Evolutionary conservation across 768 basidiomycete species (phyloP), one percentile per base, ranked within the genome.

Genomic region (Tricholomella constricta): DNA sequence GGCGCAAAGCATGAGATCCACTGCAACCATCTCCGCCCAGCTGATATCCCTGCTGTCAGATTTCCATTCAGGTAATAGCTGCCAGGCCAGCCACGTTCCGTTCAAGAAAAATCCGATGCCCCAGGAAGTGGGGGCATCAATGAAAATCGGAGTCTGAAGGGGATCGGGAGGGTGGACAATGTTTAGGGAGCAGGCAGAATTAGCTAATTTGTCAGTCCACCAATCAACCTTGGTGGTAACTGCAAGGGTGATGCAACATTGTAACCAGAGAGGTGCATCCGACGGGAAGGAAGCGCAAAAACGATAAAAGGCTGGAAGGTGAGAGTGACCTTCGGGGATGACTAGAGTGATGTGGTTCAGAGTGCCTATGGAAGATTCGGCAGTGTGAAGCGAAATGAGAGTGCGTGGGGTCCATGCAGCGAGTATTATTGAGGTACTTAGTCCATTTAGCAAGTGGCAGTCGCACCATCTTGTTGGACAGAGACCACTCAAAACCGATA

Each of bases 401-500:
- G 22, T 17, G 0, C 49, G 56, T 6, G 22, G 5, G 2, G 52
- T n/a, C 68, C 66, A 71, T n/a, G 1, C 35, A 9, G 1, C 10
- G 17, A 0, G 76, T 52, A 40, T 67, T 64, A 1, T 1, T 23
- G 0, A 70, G 25, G 38, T 74, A 74, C 27, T 68, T 66, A 0
- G 2, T 5, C 7, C 63, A 65, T 52, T 75, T 78, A 0, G 63
- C 45, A 0, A 48, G 37, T 0, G 69, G 73, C 4, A 78, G 56
- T 22, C 59, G 34, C 0, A 78, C 70, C 0, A 61, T 64, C 27
- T 69, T 69, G 0, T 20, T 6, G 0, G 6, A 1, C 0, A 77
- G 47, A 26, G 70, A 59, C 77, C 76, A 77, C 0, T 56, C 2
- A 51, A 77, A 76, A 2, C 77, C 71, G 1, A 76, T 60, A 43